A percentile compares a stretch with the other conserved stretches of the same genome.
These are phyloP conservation scores for Paraconiothyrium sp. DNA, from an alignment of 2,329 filamentous ascomycete species.

Conservation along the genomic window DNA sequence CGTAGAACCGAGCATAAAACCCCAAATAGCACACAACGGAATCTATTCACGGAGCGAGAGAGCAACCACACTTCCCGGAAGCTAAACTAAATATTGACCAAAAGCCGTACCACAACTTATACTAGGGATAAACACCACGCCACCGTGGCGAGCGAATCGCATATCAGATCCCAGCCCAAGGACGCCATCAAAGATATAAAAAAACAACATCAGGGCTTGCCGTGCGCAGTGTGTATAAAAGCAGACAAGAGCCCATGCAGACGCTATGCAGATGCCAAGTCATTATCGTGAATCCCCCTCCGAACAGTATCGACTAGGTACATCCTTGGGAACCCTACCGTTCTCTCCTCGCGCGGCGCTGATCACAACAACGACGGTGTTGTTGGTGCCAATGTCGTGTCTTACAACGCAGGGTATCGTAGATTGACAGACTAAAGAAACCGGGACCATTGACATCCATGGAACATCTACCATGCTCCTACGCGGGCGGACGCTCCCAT, in stretches of 20 bases:
- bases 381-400: not conserved
- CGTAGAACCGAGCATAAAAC: too few species aligned
- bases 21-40: not conserved
- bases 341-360: constrained; percentile 2
- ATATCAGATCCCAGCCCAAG: not conserved
- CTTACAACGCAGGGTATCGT: constrained; percentile 14
- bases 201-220: constrained; percentile 32
- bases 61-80: not conserved
- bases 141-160: constrained; percentile 3
- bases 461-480: constrained; percentile 60
- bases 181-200: constrained; percentile 19
- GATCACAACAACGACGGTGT: not conserved
- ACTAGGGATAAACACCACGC: constrained; percentile 17
- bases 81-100: constrained; percentile 7
- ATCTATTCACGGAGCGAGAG: constrained; percentile 18
- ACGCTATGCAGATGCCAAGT: constrained; percentile 49
- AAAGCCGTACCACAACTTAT: constrained; percentile 6
- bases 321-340: not conserved
- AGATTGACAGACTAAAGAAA: constrained; percentile 11
- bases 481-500: constrained; percentile 63
- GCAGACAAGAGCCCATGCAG: constrained; percentile 29
- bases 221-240: constrained; percentile 25
- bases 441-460: not conserved
- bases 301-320: constrained; percentile 21
- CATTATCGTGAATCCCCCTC: constrained; percentile 39